Evolutionary conservation across 805 yeast genomes (phyloP).

Genomic region (Nakazawaea holstii): DNA sequence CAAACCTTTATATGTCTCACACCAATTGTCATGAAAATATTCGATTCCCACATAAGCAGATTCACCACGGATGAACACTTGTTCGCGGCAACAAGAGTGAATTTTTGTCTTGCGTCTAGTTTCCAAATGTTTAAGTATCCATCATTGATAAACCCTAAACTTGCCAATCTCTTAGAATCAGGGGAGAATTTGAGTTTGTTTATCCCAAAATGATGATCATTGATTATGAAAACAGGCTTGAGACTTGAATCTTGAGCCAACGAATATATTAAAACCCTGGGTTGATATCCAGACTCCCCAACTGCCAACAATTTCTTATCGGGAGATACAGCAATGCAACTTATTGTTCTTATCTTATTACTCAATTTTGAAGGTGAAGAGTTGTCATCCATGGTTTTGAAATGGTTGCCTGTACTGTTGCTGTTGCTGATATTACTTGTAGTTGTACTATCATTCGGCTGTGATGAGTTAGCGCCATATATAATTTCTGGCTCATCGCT

Average conservation of each 20-base stretch:
- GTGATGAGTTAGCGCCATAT: slow-evolving; percentile 15
- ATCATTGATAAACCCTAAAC: slow-evolving; percentile 65
- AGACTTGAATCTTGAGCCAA: slow-evolving; percentile 41
- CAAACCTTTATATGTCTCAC: slow-evolving; percentile 58
- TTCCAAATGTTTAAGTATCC: slow-evolving; percentile 65
- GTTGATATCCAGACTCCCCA: slow-evolving; percentile 69
- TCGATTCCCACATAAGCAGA: slow-evolving; percentile 49
- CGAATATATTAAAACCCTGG: slow-evolving; percentile 57
- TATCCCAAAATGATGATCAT: slow-evolving; percentile 66
- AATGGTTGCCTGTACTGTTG: slow-evolving; percentile 7
- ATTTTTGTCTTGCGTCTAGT: slow-evolving; percentile 16
- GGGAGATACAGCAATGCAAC: slow-evolving; percentile 55
- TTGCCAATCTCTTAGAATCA: slow-evolving; percentile 48
- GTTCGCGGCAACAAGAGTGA: slow-evolving; percentile 44
- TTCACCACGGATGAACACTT: slow-evolving; percentile 57
- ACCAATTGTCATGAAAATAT: slow-evolving; percentile 50
- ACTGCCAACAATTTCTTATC: slow-evolving; percentile 51
- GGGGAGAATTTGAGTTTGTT: slow-evolving; percentile 51
- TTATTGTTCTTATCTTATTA: slow-evolving; percentile 44
- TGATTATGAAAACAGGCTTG: slow-evolving; percentile 46
- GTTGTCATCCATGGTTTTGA: slow-evolving; percentile 16
- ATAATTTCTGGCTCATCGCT: slow-evolving; percentile 25
- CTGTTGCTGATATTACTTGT: slow-evolving; percentile 2
- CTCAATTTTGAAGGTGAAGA: slow-evolving; percentile 16
- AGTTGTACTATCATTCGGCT: slow-evolving; percentile 12